phyloP scores from a whole-genome alignment of 805 yeast species.

The Candida tibetensis region DNA sequence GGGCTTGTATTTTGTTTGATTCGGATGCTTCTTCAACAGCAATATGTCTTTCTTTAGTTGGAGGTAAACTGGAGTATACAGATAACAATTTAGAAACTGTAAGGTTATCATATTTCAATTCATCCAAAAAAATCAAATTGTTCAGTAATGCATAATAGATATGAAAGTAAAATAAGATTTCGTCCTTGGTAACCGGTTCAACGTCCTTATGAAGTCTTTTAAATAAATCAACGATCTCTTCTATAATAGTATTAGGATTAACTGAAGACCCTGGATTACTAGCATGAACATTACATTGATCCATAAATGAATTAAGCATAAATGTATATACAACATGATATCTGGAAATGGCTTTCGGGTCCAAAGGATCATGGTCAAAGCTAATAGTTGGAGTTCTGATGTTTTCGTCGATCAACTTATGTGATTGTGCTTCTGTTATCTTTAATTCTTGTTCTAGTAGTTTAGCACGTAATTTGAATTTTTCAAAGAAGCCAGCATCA shows the following conservation, averaged over 20 bases:
- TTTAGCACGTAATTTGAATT: slow-evolving; percentile 20
- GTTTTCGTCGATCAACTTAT: slow-evolving; percentile 11
- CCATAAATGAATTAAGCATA: slow-evolving; percentile 23
- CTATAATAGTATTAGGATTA: slow-evolving; percentile 20
- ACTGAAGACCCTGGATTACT: slow-evolving; percentile 6
- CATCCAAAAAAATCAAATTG: slow-evolving; percentile 23
- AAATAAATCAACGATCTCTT: slow-evolving; percentile 21
- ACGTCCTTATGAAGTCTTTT: slow-evolving; percentile 16
- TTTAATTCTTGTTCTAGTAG: slow-evolving; percentile 22
- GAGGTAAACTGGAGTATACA: slow-evolving; percentile 12
- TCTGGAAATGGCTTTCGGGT: slow-evolving; percentile 13
- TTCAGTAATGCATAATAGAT: slow-evolving; percentile 30
- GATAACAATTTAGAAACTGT: slow-evolving; percentile 22
- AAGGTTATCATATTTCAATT: slow-evolving; percentile 24
- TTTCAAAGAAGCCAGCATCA: slow-evolving; percentile 24
- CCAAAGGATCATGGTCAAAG: slow-evolving; percentile 20
- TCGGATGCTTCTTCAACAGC: slow-evolving; percentile 10
- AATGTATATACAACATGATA: slow-evolving; percentile 17
- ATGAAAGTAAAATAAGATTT: slow-evolving; percentile 25
- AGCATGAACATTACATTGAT: slow-evolving; percentile 20
- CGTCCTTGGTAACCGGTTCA: slow-evolving; percentile 22
- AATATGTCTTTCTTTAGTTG: slow-evolving; percentile 13
- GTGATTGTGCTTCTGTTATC: slow-evolving; percentile 19
- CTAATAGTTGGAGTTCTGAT: slow-evolving; percentile 15
- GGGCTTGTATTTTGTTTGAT: slow-evolving; percentile 11